A percentile compares a stretch with the other conserved stretches of the same genome.
These are phyloP conservation scores for Suhomyces kunorum DNA, from an alignment of 1,139 yeast species.

Conservation along the genomic window DNA sequence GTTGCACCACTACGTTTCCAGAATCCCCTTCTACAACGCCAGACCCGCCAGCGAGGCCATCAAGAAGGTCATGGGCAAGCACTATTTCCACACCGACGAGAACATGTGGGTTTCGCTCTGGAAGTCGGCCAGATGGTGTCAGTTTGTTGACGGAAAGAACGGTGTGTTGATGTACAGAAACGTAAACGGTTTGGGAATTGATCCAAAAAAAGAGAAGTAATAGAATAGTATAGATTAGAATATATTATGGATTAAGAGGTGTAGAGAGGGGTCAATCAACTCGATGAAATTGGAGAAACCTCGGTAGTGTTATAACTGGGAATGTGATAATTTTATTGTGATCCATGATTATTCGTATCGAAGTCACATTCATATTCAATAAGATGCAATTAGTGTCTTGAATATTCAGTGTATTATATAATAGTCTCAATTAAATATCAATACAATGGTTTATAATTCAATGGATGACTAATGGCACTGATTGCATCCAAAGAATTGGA, in stretches of 20 bases:
- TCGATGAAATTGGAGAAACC: too few species aligned
- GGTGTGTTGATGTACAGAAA: constrained; percentile 82
- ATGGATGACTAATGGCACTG: too few species aligned
- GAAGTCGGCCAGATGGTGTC: constrained; percentile 72
- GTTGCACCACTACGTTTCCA: constrained; percentile 78
- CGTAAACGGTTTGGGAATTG: constrained; percentile 49
- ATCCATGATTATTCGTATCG: too few species aligned
- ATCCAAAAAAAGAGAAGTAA: constrained; percentile 28
- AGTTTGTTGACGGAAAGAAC: constrained; percentile 78
- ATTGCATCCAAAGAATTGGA: too few species aligned
- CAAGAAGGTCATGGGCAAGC: constrained; percentile 79
- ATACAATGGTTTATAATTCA: too few species aligned
- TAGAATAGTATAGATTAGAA: constrained; percentile 6
- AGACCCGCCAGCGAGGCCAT: constrained; percentile 79
- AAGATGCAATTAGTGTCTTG: too few species aligned
- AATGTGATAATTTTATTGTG: too few species aligned
- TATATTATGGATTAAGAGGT: not conserved
- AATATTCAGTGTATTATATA: not conserved
- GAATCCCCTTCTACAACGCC: constrained; percentile 86
- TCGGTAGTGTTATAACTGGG: too few species aligned
- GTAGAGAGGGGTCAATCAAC: not conserved
- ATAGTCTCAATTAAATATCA: too few species aligned
- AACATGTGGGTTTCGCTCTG: constrained; percentile 75
- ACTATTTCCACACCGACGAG: constrained; percentile 66
- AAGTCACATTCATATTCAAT: too few species aligned